Evolutionary conservation across 257 asterid species (phyloP).

Genomic region (Echium plantagineum): DNA sequence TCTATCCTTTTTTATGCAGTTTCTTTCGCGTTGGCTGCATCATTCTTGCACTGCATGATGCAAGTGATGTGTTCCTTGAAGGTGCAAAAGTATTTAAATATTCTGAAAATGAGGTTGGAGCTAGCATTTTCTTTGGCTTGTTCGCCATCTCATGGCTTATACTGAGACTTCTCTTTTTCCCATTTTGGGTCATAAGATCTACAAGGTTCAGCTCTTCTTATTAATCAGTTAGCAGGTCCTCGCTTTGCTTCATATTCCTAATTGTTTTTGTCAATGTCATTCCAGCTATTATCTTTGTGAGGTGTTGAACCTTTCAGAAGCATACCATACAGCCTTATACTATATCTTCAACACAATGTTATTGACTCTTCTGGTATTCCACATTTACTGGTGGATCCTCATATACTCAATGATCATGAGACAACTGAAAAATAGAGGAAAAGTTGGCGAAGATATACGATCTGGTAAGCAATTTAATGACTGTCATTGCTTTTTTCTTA

Average conservation of each 20-base stretch:
- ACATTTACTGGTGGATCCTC: conserved; percentile 94
- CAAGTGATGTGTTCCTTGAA: conserved; percentile 87
- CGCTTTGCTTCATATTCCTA: conserved; percentile 13
- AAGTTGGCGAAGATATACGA: conserved; percentile 95
- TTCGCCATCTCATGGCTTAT: conserved; percentile 77
- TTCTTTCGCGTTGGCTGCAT: conserved; percentile 77
- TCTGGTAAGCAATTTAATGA: conserved; percentile 39
- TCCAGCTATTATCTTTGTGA: conserved; percentile 44
- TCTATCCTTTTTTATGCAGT: conserved; percentile 21
- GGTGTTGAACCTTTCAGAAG: conserved; percentile 37
- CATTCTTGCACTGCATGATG: conserved; percentile 85
- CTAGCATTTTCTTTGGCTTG: conserved; percentile 69
- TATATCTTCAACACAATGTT: conserved; percentile 78
- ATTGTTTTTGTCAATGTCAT: conserved; percentile 19
- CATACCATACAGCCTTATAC: conserved; percentile 31
- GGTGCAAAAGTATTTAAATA: conserved; percentile 91
- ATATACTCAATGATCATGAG: conserved; percentile 65
- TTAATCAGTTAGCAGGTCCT: not conserved
- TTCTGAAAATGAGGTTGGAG: conserved; percentile 74
- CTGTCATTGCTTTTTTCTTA: not conserved
- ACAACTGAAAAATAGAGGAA: conserved; percentile 79
- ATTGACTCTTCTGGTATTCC: conserved; percentile 69
- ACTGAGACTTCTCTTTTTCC: conserved; percentile 75
- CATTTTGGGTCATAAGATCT: conserved; percentile 73
- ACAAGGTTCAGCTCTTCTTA: conserved; percentile 38